These are phyloP conservation scores for Exophiala bonariae DNA, from an alignment of 2,329 filamentous ascomycete species.

Conservation along the genomic window DNA sequence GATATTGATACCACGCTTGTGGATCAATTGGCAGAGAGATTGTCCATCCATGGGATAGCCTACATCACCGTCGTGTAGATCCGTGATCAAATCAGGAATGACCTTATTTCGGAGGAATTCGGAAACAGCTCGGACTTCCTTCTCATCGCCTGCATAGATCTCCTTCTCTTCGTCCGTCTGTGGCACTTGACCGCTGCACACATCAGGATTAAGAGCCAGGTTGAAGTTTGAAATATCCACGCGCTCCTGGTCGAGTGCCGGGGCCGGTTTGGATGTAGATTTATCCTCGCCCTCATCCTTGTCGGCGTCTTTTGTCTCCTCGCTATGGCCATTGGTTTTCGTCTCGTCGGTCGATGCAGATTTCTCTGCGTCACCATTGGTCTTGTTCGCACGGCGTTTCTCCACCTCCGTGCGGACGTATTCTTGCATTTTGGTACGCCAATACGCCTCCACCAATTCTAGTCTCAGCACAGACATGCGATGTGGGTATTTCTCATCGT, in stretches of 20 bases:
- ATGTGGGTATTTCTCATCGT: constrained; percentile 73
- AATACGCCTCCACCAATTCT: constrained; percentile 85
- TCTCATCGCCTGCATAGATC: constrained; percentile 79
- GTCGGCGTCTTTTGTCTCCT: constrained; percentile 31
- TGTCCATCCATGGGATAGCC: constrained; percentile 99
- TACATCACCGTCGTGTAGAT: constrained; percentile 87
- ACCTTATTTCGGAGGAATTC: constrained; percentile 72
- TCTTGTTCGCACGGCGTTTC: constrained; percentile 53
- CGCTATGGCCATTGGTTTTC: constrained; percentile 30
- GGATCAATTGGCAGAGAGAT: constrained; percentile 81
- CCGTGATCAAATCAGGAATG: constrained; percentile 81
- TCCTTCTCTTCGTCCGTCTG: constrained; percentile 89
- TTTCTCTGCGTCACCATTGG: constrained; percentile 37
- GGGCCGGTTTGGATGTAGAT: constrained; percentile 37
- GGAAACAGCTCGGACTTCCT: constrained; percentile 82
- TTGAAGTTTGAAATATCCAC: constrained; percentile 86
- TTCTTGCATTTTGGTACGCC: constrained; percentile 81
- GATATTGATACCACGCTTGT: constrained; percentile 96
- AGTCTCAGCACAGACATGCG: constrained; percentile 92
- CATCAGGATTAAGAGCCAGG: constrained; percentile 90
- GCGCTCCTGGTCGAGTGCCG: constrained; percentile 57
- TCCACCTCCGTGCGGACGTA: constrained; percentile 81
- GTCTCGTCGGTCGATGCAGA: constrained; percentile 30
- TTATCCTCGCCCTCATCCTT: constrained; percentile 42
- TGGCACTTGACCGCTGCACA: constrained; percentile 87